Conservation (phyloP, 352 stramenopile species). For the Globisporangium parvum region DNA sequence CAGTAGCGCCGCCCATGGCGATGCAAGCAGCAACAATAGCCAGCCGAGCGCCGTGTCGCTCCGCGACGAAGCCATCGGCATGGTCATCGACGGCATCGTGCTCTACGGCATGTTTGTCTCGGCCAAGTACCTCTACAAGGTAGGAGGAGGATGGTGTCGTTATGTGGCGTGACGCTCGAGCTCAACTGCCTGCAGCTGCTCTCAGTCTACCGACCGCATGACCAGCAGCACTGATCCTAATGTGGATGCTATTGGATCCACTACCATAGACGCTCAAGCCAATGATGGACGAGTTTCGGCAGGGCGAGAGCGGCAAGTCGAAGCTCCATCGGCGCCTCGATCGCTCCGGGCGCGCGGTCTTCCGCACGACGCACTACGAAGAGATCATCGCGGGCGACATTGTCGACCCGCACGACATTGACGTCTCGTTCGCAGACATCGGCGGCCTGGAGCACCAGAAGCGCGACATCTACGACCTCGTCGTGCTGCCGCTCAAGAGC, state of each 20-base stretch:
- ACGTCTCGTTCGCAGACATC: conserved; percentile 93
- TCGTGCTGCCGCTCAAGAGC: conserved; percentile 90
- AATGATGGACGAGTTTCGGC: conserved; percentile 77
- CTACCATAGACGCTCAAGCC: conserved; percentile 56
- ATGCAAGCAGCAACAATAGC: conserved; percentile 20
- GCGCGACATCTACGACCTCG: conserved; percentile 94
- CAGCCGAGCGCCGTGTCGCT: conserved; percentile 22
- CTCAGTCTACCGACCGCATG: neutral
- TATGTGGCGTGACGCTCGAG: neutral
- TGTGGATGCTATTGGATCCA: neutral
- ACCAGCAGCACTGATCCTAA: neutral
- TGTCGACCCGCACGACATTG: conserved; percentile 91
- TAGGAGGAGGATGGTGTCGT: conserved; percentile 4
- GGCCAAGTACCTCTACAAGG: conserved; percentile 84
- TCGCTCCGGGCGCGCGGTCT: conserved; percentile 52
- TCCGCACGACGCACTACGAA: conserved; percentile 85
- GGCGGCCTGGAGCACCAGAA: conserved; percentile 95
- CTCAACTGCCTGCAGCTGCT: neutral
- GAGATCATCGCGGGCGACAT: conserved; percentile 92
- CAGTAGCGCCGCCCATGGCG: conserved; percentile 1
- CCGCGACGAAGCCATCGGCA: conserved; percentile 55
- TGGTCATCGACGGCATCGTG: conserved; percentile 72
- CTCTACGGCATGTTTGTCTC: conserved; percentile 81
- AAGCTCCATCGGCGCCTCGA: conserved; percentile 72
- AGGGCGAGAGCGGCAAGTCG: conserved; percentile 51